phyloP scores from a whole-genome alignment of 179 eudicot genomes.

The Spergularia azorica region DNA sequence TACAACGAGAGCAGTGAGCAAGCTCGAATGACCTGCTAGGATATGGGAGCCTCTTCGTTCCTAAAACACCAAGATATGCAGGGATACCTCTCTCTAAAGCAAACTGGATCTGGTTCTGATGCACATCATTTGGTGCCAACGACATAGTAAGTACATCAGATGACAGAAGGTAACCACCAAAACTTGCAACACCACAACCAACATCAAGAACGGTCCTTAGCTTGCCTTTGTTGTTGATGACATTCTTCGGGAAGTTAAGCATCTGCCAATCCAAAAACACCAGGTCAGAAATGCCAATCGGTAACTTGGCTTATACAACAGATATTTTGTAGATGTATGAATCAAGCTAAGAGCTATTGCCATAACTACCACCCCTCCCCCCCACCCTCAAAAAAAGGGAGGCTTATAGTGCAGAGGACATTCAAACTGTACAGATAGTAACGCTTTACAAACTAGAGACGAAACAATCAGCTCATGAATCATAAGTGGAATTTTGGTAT shows the following conservation, averaged over 20 bases:
- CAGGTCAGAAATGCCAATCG: not conserved
- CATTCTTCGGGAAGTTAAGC: slow-evolving; percentile 80
- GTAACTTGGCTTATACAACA: not conserved
- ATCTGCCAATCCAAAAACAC: slow-evolving; percentile 54
- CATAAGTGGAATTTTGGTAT: not conserved
- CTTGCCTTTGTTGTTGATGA: slow-evolving; percentile 72
- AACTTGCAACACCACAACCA: slow-evolving; percentile 99
- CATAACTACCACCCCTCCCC: too few relatives aligned
- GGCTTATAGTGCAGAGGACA: too few relatives aligned
- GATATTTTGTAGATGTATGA: slow-evolving; percentile 2
- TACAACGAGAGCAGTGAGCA: slow-evolving; percentile 98
- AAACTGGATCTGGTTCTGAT: slow-evolving; percentile 97
- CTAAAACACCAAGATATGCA: slow-evolving; percentile 96
- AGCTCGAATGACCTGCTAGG: slow-evolving; percentile 97
- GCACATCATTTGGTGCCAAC: slow-evolving; percentile 96
- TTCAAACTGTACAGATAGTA: not conserved
- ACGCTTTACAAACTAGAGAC: not conserved
- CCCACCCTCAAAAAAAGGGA: too few relatives aligned
- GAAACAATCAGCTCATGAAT: not conserved
- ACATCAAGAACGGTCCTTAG: slow-evolving; percentile 92
- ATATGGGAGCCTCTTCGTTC: slow-evolving; percentile 97
- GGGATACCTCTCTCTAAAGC: slow-evolving; percentile 99
- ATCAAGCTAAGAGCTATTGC: not conserved
- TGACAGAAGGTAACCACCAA: slow-evolving; percentile 91
- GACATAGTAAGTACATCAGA: slow-evolving; percentile 93